Evolutionary conservation across 257 asterid genomes (phyloP), one percentile per base, ranked within the genome.

Genomic region (Scutellaria baicalensis): DNA sequence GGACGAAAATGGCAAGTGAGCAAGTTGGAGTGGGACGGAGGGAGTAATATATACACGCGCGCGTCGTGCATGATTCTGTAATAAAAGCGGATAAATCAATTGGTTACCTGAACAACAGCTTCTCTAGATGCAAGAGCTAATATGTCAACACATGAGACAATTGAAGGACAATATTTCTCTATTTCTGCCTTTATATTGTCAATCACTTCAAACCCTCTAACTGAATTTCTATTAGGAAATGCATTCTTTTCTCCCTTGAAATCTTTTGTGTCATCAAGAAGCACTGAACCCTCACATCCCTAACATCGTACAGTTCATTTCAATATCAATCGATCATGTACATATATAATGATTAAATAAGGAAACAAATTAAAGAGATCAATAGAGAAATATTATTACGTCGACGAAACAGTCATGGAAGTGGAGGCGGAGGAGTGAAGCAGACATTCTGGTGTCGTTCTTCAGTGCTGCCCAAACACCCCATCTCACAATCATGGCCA

Each of bases 201-300:
- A 3, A 88, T 88, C 6, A 84, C 75, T 18, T 91, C 97, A 42
- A 18, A 91, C 8, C 97, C 97, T 68, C 91, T 55, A 7, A 5
- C 77, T 8, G 97, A 91, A 17, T 85, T 87, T 11, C 81, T 86
- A 21, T 91, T 91, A 0, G 96, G 96, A 12, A 60, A 49, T 58
- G 95, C 91, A 49, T 78, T 85, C 70, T 91, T 88, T 80, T 88
- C 95, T 11, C 96, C 94, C 61, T 81, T 88, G 78, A 85, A 79
- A 48, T 75, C 78, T 1, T 66, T 23, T 0, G 89, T 85, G 74
- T 91, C 96, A 60, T 91, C 94, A 18, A 91, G 85, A 52, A 91
- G 91, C 48, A 91, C 72, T 0, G 97, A 91, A 39, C 84, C 97
- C 75, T 88, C 96, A 80, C 96, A 88, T 49, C 94, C 96, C 97